A percentile compares a stretch with the other conserved stretches of the same genome.
Conservation (phyloP, 108 stramenopile genomes). For the Discostella stelligeroides region DNA sequence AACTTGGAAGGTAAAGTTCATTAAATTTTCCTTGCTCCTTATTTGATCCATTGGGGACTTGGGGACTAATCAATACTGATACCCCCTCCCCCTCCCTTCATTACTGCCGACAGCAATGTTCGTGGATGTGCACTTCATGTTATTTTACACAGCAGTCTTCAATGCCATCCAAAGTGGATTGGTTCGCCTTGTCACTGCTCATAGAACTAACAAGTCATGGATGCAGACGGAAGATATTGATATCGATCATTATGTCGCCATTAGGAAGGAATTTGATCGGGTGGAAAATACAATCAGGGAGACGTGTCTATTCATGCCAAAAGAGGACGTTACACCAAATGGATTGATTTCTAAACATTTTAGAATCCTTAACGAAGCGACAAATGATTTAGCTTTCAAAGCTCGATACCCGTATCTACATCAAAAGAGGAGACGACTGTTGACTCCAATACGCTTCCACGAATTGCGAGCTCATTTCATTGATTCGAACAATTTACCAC, state of each 20-base stretch:
- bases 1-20: constrained; percentile 46
- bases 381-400: constrained; percentile 16
- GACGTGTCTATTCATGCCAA: not conserved
- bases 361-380: constrained; percentile 3
- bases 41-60: not conserved
- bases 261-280: constrained; percentile 85
- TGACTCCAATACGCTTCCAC: constrained; percentile 84
- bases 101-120: constrained; percentile 52
- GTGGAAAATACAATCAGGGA: constrained; percentile 33
- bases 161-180: constrained; percentile 80
- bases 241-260: constrained; percentile 87
- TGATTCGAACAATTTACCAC: constrained; percentile 68
- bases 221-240: constrained; percentile 82
- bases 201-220: constrained; percentile 70
- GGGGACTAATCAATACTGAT: not conserved
- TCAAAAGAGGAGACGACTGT: constrained; percentile 52
- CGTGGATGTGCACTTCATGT: constrained; percentile 87
- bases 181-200: constrained; percentile 54
- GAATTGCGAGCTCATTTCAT: constrained; percentile 85
- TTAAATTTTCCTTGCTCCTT: not conserved
- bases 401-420: constrained; percentile 34
- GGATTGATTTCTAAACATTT: not conserved
- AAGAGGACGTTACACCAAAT: not conserved
- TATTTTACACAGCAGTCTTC: constrained; percentile 87
- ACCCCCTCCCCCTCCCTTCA: not conserved